Evolutionary conservation across 1,284 basidiomycete species (phyloP), one percentile per base, ranked within the genome.

Genomic region (Jaminaea rosea): DNA sequence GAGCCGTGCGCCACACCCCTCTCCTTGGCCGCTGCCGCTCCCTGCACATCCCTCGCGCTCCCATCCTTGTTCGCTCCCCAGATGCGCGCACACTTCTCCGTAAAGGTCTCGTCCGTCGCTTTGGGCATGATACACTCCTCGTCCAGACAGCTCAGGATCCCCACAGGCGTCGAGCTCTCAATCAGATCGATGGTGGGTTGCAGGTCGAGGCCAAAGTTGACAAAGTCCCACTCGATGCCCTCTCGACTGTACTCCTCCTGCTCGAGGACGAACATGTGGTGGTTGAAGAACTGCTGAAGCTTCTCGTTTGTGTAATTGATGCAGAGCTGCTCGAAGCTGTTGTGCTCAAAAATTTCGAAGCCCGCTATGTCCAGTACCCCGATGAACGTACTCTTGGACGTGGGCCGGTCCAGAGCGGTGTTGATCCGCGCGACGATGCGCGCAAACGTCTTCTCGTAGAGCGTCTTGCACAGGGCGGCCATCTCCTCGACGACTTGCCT

Each of bases 71-170:
- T 65, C 42, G 63, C 62, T 19, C 56, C 60, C 71, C 71, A 73
- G 19, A 54, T 65, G 23, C 61, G 52, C 42, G 59, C 60, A 2
- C 97, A 80, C 76, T 97, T 98, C 75, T 91, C 85, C 27, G 90
- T 93, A 75, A 98, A 97, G 0, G 92, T 97, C 47, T 83, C 76
- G 74, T 99, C 94, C 6, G 87, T 91, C 2, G 93, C 94, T 75
- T 88, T 91, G 41, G 94, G 94, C 93, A 98, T 98, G 76, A 98
- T 98, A 73, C 92, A 98, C 68, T 97, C 94, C 73, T 98, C 94
- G 73, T 99, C 94, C 44, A 99, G 79, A 63, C 87, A 85, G 57
- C 89, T 90, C 34, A 99, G 80, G 52, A 98, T 87, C 56, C 94
- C 94, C 61, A 98, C 91, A 1, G 79, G 79, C 13, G 59, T 60